Base-by-base conservation (phyloP, 2,329 filamentous ascomycete species). In the Ophiocordyceps camponoti-leonardi region DNA sequence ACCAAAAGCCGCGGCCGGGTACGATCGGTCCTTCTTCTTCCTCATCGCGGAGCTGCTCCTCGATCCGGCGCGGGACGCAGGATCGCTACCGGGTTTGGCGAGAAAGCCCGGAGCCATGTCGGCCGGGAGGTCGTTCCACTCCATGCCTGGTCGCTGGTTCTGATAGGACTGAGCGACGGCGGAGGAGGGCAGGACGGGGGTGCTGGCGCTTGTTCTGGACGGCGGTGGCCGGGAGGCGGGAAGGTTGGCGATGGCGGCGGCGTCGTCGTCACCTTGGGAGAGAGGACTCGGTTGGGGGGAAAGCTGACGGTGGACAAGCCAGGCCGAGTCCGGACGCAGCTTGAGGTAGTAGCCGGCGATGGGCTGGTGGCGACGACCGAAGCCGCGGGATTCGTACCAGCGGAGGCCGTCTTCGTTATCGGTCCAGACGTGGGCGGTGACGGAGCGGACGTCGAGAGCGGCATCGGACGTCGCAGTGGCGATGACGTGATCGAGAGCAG, bases 391-490 rank as follows among this genome's bases (percentile, higher is more conserved):
- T 30, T 63, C 54, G 60, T 83, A 83, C 78, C 79, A 83, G 47
- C 65, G 65, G 49, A 81, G 59, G 0, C 71, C 79, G 19, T 81
- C 77, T 2, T 71, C 67, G 56, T 81, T 81, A 48, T 77, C 69
- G 12, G 77, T 78, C 79, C 79, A 83, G 16, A 82, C 79, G 57
- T 83, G 79, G 5, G 79, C 79, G 51, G 76, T 81, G 16, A 79
- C 63, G 41, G 65, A 53, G 33, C 52, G 53, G 31, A 69, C 65
- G 44, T 67, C 54, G 49, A 66, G 58, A 16, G 50, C 59, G 4
- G 61, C 61, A 12, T 60, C 58, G 13, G 53, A 50, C 10, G 56
- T 53, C 13, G 60, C 61, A 12, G 64, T 61, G 20, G 61, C 60
- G 46, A 73, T 52, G 42, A 77, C 65, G 50, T 72, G 66, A 42